These are phyloP conservation scores for Apodospora peruviana DNA, from an alignment of 495 filamentous ascomycete genomes.

Conservation along the genomic window DNA sequence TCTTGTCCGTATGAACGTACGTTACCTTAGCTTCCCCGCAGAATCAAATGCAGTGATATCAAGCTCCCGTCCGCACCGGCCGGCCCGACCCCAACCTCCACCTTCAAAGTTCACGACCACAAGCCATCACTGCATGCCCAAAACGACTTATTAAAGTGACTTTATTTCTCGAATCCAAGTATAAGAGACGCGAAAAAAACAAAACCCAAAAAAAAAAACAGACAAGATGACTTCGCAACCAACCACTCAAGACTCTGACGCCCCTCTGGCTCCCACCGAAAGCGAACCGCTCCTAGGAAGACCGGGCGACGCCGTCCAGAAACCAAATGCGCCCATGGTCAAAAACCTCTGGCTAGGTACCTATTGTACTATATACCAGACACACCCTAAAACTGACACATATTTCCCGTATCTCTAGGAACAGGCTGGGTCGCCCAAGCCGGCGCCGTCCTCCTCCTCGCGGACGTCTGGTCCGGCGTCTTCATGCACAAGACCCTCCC, in stretches of 20 bases:
- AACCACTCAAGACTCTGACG: neutral
- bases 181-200: too few species aligned
- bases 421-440: constrained; percentile 35
- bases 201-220: neutral
- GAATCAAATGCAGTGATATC: too few species aligned
- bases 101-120: too few species aligned
- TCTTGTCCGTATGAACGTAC: neutral
- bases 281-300: constrained; percentile 73
- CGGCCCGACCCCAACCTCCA: too few species aligned
- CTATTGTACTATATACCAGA: neutral
- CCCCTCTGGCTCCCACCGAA: constrained; percentile 34
- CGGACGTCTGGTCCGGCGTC: constrained; percentile 68
- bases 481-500: constrained; percentile 57
- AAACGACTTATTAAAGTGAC: too few species aligned
- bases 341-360: constrained; percentile 75
- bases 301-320: constrained; percentile 67
- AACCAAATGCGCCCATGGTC: constrained; percentile 52
- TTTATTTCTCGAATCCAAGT: too few species aligned
- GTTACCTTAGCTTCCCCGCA: too few species aligned
- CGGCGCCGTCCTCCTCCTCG: constrained; percentile 53
- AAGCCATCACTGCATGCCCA: too few species aligned
- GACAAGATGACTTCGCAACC: constrained; percentile 7
- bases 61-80: too few species aligned
- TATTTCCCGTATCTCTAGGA: constrained; percentile 38
- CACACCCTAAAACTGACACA: neutral